Evolutionary conservation across 495 filamentous ascomycete species (phyloP).

Genomic region (Hyaloscypha finlandica): DNA sequence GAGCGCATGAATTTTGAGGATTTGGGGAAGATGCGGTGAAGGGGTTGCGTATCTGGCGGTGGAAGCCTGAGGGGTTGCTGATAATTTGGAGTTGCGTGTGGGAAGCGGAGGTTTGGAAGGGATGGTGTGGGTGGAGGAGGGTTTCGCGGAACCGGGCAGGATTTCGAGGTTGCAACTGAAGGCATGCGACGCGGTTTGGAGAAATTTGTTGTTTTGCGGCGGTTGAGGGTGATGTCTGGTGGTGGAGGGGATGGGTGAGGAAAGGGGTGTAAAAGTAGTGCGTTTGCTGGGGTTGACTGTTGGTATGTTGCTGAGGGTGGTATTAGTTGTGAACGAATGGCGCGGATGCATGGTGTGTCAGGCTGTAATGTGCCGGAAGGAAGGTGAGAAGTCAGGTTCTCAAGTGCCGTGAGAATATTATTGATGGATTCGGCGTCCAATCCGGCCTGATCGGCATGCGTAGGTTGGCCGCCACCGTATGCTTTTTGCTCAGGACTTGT

Average conservation of each 20-base stretch:
- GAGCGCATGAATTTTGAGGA: constrained; percentile 58
- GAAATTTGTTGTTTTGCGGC: constrained; percentile 13
- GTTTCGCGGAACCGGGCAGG: neutral
- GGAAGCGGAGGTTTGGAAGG: neutral
- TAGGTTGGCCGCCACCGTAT: neutral
- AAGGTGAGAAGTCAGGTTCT: constrained; percentile 4
- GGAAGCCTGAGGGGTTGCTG: neutral
- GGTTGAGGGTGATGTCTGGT: neutral
- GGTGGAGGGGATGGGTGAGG: neutral
- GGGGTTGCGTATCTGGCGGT: constrained; percentile 35
- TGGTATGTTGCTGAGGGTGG: neutral
- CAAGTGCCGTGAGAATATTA: neutral
- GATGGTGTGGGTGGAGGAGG: neutral
- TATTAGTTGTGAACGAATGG: constrained; percentile 8
- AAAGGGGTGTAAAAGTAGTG: neutral
- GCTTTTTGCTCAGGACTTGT: constrained; percentile 26
- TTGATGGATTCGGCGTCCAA: neutral
- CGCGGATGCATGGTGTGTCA: constrained; percentile 4
- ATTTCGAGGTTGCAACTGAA: constrained; percentile 1
- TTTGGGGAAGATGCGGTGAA: constrained; percentile 59
- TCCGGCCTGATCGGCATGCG: neutral
- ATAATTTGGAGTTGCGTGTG: constrained; percentile 41
- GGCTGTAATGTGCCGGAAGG: constrained; percentile 3
- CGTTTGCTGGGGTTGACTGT: neutral
- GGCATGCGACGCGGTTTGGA: neutral